Evolutionary conservation across 202 grass and related monocot genomes (phyloP), one percentile per base, ranked within the genome.

Genomic region (Panicum virgatum): DNA sequence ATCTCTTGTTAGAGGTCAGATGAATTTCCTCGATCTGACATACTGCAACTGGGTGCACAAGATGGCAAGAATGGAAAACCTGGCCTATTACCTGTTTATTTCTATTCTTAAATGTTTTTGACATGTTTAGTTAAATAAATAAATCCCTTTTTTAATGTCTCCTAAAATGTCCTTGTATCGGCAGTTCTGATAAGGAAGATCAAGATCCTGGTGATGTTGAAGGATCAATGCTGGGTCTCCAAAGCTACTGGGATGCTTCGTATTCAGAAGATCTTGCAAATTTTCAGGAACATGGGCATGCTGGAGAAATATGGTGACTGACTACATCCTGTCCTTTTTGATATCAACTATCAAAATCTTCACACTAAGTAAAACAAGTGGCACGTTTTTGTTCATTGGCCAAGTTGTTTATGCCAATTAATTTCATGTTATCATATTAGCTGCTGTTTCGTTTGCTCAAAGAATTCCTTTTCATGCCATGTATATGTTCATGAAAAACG

Each of bases 241-340:
- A 96, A 83, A 96, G 91, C 84, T 96, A 96, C 84, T 99, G 96
- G 96, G 85, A 99, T 30, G 72, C 93, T 75, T 88, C 91, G 86
- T 99, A 99, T 80, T 87, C 89, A 15, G 91, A 99, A 83, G 96
- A 99, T 88, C 89, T 99, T 71, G 23, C 87, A 48, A 99, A 94
- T 96, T 99, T 92, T 90, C 89, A 85, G 38, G 82, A 94, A 76
- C 90, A 93, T 67, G 93, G 93, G 8, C 89, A 94, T 54, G 83
- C 89, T 79, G 96, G 96, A 74, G 96, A 99, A 89, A 91, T 96
- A 88, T 99, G 96, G 96, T 99, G 56, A 83, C 23, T 9, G 16
- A 83, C 23, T 6, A n/a, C 36, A 70, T 64, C 16, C 30, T 38
- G 30, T 39, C 6, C 30, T 75, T 10, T 39, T n/a, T n/a, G n/a